Evolutionary conservation across 805 yeast species (phyloP).

Genomic region (Spathaspora gorwiae): DNA sequence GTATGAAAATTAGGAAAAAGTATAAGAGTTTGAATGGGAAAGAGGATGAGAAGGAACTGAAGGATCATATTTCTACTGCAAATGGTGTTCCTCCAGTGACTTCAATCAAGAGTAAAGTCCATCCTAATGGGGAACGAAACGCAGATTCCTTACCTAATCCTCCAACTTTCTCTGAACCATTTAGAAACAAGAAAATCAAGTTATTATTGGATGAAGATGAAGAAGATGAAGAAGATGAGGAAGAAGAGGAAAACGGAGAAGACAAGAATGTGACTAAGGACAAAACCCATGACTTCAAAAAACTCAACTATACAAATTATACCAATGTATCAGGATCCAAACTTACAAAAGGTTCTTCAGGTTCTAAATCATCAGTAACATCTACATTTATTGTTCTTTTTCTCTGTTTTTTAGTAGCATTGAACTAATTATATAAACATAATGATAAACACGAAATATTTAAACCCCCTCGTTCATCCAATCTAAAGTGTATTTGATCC

Average conservation of each 20-base stretch:
- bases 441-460: background rate
- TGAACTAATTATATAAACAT: background rate
- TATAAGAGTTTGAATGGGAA: background rate
- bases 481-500: conserved; percentile 71
- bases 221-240: background rate
- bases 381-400: background rate
- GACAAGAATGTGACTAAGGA: background rate
- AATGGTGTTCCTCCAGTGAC: background rate
- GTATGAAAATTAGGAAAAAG: background rate
- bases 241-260: background rate
- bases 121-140: background rate
- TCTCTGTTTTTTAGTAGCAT: background rate
- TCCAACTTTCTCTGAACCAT: background rate
- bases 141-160: background rate
- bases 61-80: background rate
- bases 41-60: background rate
- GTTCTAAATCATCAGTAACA: background rate
- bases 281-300: background rate
- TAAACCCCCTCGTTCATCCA: conserved; percentile 72
- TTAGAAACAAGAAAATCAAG: conserved; percentile 3
- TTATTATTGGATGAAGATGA: conserved; percentile 1
- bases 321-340: background rate
- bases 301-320: background rate
- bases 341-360: background rate
- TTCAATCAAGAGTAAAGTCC: background rate